Evolutionary conservation across 2,329 filamentous ascomycete genomes (phyloP), one percentile per base, ranked within the genome.

Genomic region (Pseudogymnoascus sp.): DNA sequence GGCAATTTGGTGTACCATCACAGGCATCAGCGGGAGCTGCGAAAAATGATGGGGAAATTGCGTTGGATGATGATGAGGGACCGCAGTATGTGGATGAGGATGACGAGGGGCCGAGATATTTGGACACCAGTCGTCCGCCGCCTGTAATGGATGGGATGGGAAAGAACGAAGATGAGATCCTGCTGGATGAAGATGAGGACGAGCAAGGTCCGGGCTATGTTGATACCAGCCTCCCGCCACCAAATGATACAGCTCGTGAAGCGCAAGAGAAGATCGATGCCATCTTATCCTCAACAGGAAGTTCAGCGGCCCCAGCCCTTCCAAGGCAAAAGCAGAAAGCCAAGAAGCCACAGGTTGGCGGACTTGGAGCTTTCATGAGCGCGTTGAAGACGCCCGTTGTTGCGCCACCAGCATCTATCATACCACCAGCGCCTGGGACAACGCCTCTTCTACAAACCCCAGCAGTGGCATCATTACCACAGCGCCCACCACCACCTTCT

Each of bases 131-230:
- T 63, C 59, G 64, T 56, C 69, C 64, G 64, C 66, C 64, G 59
- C 69, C 79, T 68, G 7, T 24, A 3, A 14, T 53, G 16, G 37
- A 33, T 38, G 13, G 62, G 67, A 59, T 56, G 21, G 29, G 29
- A 4, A 56, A 13, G 50, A 81, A 82, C 65, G 64, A 70, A 1
- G 76, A 81, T 61, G 80, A 82, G 72, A 81, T 82, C 37, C 70
- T 72, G 10, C 73, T 81, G 0, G 74, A 71, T n/a, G 66, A 67
- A 6, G 76, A 77, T 16, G 75, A 74, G 7, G 74, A 76, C n/a
- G 62, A 68, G 47, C 29, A 60, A 13, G 50, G 56, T 61, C 53
- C 61, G 19, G 40, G 35, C 37, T 61, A 64, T 56, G 53, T 63
- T 26, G 59, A 63, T 61, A 53, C 33, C 5, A 62, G 44, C 21